Evolutionary conservation across 768 basidiomycete species (phyloP).

Genomic region (Lactifluus subvellereus): DNA sequence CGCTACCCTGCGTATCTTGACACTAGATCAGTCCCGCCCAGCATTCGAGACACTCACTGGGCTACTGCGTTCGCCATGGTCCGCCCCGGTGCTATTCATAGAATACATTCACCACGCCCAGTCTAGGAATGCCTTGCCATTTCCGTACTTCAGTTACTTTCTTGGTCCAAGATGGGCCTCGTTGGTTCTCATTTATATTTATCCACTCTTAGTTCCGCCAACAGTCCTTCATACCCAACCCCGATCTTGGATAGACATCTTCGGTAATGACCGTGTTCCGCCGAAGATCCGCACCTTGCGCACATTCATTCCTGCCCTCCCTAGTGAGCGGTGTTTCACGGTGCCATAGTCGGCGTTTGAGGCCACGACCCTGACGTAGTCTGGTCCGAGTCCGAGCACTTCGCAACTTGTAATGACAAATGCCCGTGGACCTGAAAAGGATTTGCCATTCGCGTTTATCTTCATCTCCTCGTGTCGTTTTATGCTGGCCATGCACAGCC

Average conservation of each 20-base stretch:
- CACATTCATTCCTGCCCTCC: not conserved
- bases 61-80: not conserved
- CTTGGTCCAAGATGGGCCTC: not conserved
- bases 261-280: not conserved
- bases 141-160: not conserved
- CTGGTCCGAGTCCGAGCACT: constrained; percentile 1
- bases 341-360: not conserved
- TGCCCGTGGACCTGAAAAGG: constrained; percentile 1
- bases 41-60: not conserved
- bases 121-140: not conserved
- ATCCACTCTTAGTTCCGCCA: not conserved
- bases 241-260: not conserved
- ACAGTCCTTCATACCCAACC: not conserved
- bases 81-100: not conserved
- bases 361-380: not conserved
- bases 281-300: constrained; percentile 1
- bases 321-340: not conserved
- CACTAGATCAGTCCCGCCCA: not conserved
- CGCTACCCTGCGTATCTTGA: not conserved
- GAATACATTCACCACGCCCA: not conserved
- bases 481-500: not conserved
- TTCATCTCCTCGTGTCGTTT: not conserved
- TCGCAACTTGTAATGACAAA: constrained; percentile 4
- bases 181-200: not conserved
- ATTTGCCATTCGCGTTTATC: constrained; percentile 8